A percentile compares a stretch with the other conserved stretches of the same genome.
Evolutionary conservation across 164 flowering plant genomes (phyloP).

Genomic region (Protea cynaroides): DNA sequence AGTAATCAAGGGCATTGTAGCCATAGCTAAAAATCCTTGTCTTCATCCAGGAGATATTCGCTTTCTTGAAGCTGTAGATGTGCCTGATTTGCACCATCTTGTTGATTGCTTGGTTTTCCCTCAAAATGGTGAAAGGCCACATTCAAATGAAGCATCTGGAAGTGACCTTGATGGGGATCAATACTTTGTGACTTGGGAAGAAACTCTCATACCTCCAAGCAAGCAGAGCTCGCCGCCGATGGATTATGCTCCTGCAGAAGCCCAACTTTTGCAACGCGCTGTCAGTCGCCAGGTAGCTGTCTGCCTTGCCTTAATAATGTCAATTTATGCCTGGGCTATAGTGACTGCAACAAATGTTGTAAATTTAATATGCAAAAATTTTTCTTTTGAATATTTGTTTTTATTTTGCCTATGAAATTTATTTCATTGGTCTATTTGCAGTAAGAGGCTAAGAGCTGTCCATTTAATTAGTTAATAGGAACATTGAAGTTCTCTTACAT

Average conservation of each 20-base stretch:
- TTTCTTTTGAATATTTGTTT: no score
- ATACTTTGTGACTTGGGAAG: constrained; percentile 93
- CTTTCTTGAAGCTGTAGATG: constrained; percentile 85
- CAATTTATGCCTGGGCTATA: no score
- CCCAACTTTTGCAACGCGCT: constrained; percentile 28
- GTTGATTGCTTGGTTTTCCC: constrained; percentile 90
- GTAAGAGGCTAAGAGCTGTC: no score
- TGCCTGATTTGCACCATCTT: constrained; percentile 69
- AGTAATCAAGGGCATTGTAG: constrained; percentile 62
- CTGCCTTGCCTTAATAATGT: background rate
- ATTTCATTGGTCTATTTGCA: no score
- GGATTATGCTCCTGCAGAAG: constrained; percentile 64
- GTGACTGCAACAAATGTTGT: no score
- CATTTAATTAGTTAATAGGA: no score
- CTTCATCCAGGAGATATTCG: constrained; percentile 96
- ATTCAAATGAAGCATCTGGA: constrained; percentile 94
- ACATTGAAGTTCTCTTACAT: no score
- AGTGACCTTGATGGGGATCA: constrained; percentile 97
- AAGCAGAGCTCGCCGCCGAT: constrained; percentile 71
- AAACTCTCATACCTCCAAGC: constrained; percentile 74
- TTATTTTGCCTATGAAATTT: no score
- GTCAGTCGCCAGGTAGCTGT: constrained; percentile 44
- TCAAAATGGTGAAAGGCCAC: constrained; percentile 92
- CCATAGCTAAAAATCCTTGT: constrained; percentile 87
- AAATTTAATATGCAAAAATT: no score